Conservation (phyloP, 1,284 basidiomycete species). For the Chalciporus sp. region DNA sequence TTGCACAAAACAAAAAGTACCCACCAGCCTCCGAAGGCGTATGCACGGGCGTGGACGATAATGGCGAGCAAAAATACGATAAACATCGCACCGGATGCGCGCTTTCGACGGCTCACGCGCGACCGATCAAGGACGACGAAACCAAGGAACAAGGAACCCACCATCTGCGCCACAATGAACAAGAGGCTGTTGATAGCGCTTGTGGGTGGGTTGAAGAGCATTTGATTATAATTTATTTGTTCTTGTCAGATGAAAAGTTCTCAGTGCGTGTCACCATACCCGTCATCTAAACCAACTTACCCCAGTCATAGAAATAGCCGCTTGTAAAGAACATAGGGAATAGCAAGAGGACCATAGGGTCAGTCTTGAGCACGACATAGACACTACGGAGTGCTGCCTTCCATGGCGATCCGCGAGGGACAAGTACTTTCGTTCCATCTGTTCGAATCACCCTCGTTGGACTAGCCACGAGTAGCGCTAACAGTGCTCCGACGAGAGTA, state of each 20-base stretch:
- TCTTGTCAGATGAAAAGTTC: slow-evolving; percentile 42
- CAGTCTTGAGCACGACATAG: not conserved
- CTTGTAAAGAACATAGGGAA: not conserved
- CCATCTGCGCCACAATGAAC: slow-evolving; percentile 37
- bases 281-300: slow-evolving; percentile 25
- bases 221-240: slow-evolving; percentile 53
- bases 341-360: not conserved
- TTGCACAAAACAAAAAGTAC: slow-evolving; percentile 5
- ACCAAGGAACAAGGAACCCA: slow-evolving; percentile 42
- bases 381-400: not conserved
- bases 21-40: slow-evolving; percentile 42
- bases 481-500: no score
- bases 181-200: slow-evolving; percentile 37
- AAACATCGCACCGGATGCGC: slow-evolving; percentile 52
- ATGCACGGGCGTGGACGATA: slow-evolving; percentile 52
- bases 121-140: slow-evolving; percentile 45
- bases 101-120: slow-evolving; percentile 43
- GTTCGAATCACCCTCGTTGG: not conserved
- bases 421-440: not conserved
- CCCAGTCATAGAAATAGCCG: not conserved
- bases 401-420: not conserved
- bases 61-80: slow-evolving; percentile 51
- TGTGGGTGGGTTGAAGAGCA: slow-evolving; percentile 43
- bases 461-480: not conserved
- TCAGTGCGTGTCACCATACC: not conserved